A percentile compares a stretch with the other conserved stretches of the same genome.
phyloP scores from a whole-genome alignment of 1,139 yeast genomes.

The Debaryomyces sp. region DNA sequence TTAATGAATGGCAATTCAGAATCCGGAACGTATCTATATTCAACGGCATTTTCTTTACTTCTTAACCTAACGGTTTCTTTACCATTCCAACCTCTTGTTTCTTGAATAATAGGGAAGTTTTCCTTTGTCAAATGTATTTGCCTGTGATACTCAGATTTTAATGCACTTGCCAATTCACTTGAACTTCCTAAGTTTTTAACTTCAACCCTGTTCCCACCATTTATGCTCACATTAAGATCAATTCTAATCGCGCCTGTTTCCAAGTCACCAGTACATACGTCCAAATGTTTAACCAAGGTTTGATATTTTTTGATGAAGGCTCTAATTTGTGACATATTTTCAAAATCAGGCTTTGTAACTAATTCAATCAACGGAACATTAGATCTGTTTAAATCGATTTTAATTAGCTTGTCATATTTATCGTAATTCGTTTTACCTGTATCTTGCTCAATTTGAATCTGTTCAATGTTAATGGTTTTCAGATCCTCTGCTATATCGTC shows the following conservation, averaged over 20 bases:
- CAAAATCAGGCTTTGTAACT: conserved; percentile 89
- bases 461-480: conserved; percentile 58
- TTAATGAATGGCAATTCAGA: conserved; percentile 74
- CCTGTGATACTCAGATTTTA: conserved; percentile 71
- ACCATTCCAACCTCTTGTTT: conserved; percentile 95
- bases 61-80: conserved; percentile 63
- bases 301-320: conserved; percentile 84
- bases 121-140: conserved; percentile 51
- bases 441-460: conserved; percentile 90
- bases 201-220: conserved; percentile 74
- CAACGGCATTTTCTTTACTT: conserved; percentile 78
- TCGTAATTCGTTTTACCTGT: conserved; percentile 82
- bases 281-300: conserved; percentile 63
- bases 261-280: conserved; percentile 84
- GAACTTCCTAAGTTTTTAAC: conserved; percentile 87
- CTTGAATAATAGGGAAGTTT: conserved; percentile 49
- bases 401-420: conserved; percentile 40
- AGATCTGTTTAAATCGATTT: conserved; percentile 80
- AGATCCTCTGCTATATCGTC: conserved; percentile 55
- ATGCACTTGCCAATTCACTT: conserved; percentile 77
- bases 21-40: conserved; percentile 93
- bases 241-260: conserved; percentile 96
- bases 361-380: conserved; percentile 87
- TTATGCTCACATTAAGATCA: conserved; percentile 86
- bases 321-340: conserved; percentile 65